phyloP scores from a whole-genome alignment of 2,329 filamentous ascomycete genomes.

The Pseudocercospora pini-densiflorae region DNA sequence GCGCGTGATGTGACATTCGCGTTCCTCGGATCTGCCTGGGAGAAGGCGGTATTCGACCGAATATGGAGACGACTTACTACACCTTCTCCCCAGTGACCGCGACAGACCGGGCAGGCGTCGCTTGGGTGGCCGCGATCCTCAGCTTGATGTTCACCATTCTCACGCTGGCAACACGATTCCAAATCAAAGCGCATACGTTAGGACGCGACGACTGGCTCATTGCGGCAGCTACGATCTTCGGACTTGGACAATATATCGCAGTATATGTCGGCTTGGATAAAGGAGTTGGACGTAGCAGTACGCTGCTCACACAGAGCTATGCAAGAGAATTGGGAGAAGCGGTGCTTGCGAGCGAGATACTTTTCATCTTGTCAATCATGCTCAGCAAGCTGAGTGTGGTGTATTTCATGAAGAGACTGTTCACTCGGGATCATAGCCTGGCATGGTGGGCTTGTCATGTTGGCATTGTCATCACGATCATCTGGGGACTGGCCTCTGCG shows the following conservation, averaged over 20 bases:
- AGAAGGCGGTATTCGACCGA: not conserved
- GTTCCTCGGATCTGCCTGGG: not conserved
- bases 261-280: conserved; percentile 30
- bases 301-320: conserved; percentile 20
- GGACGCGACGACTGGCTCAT: conserved; percentile 37
- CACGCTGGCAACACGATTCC: conserved; percentile 31
- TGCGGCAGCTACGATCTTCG: conserved; percentile 28
- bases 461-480: conserved; percentile 23
- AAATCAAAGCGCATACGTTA: conserved; percentile 35
- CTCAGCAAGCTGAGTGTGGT: conserved; percentile 39
- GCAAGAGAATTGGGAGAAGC: conserved; percentile 22
- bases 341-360: conserved; percentile 34
- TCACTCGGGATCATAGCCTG: conserved; percentile 32
- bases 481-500: conserved; percentile 36
- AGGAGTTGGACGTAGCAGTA: conserved; percentile 26
- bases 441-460: conserved; percentile 28
- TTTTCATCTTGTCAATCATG: conserved; percentile 34
- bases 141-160: conserved; percentile 34
- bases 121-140: conserved; percentile 38
- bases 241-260: conserved; percentile 30
- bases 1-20: not conserved
- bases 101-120: conserved; percentile 22
- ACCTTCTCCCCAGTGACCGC: conserved; percentile 24
- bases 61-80: conserved; percentile 19
- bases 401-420: conserved; percentile 38